Evolutionary conservation across 106 monocot genomes (phyloP).

Genomic region (Platanthera zijinensis): DNA sequence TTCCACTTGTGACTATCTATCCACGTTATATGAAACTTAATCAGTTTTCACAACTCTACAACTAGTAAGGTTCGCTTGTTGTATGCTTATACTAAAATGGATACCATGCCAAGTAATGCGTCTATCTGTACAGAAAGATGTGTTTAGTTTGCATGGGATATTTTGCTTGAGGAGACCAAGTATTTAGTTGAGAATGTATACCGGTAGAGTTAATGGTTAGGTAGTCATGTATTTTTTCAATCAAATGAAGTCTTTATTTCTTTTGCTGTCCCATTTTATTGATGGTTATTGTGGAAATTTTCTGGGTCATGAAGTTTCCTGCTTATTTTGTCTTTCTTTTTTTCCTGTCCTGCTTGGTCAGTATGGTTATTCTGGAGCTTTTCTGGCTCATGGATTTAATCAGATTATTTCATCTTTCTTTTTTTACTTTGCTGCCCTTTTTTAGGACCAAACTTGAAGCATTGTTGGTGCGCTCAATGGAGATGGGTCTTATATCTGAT

Average conservation of each 20-base stretch:
- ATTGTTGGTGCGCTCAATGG: constrained; percentile 65
- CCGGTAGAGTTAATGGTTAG: neutral
- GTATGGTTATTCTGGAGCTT: neutral
- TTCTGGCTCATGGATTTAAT: neutral
- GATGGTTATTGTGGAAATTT: neutral
- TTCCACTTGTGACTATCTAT: neutral
- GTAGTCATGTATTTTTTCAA: neutral
- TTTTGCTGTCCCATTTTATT: neutral
- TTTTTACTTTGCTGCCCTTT: neutral
- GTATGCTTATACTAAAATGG: neutral
- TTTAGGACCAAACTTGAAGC: constrained; percentile 75
- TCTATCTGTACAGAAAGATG: neutral
- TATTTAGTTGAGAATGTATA: neutral
- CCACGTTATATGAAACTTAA: neutral
- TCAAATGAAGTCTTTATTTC: no score
- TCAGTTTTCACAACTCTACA: neutral
- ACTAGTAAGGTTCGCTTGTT: neutral
- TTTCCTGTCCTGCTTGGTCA: neutral
- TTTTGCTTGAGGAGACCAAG: neutral
- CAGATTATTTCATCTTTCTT: neutral
- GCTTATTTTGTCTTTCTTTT: neutral
- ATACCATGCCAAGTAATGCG: neutral
- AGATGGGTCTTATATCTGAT: constrained; percentile 68
- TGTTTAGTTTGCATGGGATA: constrained; percentile 1
- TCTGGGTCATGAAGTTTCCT: neutral